These are phyloP conservation scores for Lithocarpus polystachyus DNA, from an alignment of 306 rosid species.

Conservation along the genomic window DNA sequence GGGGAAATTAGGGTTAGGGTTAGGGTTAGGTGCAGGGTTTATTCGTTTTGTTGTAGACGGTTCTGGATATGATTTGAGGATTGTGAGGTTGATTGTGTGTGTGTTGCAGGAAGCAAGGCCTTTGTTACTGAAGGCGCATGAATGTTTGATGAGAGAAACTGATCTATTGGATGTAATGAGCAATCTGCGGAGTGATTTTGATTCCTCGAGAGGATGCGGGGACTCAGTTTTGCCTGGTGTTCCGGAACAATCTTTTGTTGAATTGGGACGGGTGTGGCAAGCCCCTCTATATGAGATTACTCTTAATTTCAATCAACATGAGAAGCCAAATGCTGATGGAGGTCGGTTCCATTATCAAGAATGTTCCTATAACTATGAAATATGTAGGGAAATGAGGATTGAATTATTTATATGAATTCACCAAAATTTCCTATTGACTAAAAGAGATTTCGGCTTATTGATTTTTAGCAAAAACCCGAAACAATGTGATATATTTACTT, in stretches of 20 bases:
- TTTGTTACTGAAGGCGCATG: constrained; percentile 57
- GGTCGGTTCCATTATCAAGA: constrained; percentile 39
- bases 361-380: background rate
- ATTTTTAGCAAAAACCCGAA: background rate
- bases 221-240: constrained; percentile 8
- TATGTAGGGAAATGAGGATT: background rate
- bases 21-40: background rate
- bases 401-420: background rate
- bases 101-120: constrained; percentile 65
- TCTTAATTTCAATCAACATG: constrained; percentile 32
- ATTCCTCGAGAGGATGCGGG: constrained; percentile 15
- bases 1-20: background rate
- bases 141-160: constrained; percentile 45
- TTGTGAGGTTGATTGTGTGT: constrained; percentile 1
- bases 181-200: constrained; percentile 38
- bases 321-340: constrained; percentile 22
- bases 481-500: background rate
- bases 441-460: too few relatives aligned
- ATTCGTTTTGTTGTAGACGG: background rate
- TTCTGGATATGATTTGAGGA: background rate
- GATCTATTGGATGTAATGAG: constrained; percentile 51
- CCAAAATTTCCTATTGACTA: too few relatives aligned
- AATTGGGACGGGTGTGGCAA: constrained; percentile 50
- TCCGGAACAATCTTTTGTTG: constrained; percentile 47
- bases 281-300: constrained; percentile 57